phyloP scores from a whole-genome alignment of 805 yeast species.

The Ogataea minuta region DNA sequence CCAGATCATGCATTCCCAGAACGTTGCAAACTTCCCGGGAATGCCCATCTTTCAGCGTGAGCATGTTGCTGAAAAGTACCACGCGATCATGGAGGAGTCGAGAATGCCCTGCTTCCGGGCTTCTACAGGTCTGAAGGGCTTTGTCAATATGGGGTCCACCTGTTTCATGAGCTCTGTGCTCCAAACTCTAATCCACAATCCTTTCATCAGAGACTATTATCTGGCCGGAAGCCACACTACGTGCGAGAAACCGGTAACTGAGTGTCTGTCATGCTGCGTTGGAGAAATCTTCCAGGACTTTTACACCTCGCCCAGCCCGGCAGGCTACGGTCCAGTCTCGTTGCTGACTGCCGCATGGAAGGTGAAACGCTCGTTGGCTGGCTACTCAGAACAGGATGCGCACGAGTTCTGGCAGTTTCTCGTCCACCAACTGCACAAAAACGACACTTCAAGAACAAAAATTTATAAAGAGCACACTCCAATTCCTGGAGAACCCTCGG shows the following conservation, averaged over 20 bases:
- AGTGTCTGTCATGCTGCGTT: conserved; percentile 82
- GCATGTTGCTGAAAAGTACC: conserved; percentile 24
- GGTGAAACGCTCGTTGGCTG: conserved; percentile 80
- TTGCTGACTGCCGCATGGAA: conserved; percentile 86
- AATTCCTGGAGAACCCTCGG: conserved; percentile 3
- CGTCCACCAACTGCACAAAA: conserved; percentile 75
- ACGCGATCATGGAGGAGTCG: conserved; percentile 34
- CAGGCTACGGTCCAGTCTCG: conserved; percentile 80
- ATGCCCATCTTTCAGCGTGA: conserved; percentile 31
- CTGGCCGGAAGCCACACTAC: conserved; percentile 69
- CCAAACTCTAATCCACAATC: conserved; percentile 88
- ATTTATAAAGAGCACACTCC: conserved; percentile 26
- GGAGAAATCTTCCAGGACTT: conserved; percentile 76
- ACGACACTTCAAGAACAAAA: conserved; percentile 32
- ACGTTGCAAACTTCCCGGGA: conserved; percentile 29
- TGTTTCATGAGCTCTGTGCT: conserved; percentile 95
- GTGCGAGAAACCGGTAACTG: conserved; percentile 40
- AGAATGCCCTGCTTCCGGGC: conserved; percentile 51
- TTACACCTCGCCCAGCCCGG: conserved; percentile 57
- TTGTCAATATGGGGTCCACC: conserved; percentile 93
- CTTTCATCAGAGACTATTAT: conserved; percentile 75
- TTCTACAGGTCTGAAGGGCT: conserved; percentile 79
- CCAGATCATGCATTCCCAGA: conserved; percentile 24
- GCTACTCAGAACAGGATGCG: conserved; percentile 97
- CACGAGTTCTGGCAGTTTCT: conserved; percentile 96